A percentile compares a stretch with the other conserved stretches of the same genome.
These are phyloP conservation scores for Plasmodium adleri DNA, from an alignment of 169 alveolate genomes.

Conservation along the genomic window DNA sequence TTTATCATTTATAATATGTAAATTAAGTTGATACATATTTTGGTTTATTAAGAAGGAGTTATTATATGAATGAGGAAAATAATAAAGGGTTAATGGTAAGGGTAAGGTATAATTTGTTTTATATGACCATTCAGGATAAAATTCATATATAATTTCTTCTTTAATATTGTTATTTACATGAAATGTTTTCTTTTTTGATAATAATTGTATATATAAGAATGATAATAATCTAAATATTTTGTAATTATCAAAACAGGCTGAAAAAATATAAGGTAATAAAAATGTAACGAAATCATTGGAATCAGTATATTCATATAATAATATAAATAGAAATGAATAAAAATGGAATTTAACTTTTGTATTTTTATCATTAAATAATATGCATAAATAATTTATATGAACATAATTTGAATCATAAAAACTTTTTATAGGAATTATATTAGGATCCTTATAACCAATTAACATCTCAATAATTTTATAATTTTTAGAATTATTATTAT, in stretches of 20 bases:
- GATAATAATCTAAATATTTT: constrained; percentile 45
- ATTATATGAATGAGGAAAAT: constrained; percentile 12
- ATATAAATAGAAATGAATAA: constrained; percentile 37
- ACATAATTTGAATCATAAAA: constrained; percentile 50
- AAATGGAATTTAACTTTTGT: constrained; percentile 45
- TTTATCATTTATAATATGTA: background rate
- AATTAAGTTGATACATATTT: constrained; percentile 29
- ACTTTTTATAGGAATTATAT: constrained; percentile 55
- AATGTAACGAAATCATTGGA: constrained; percentile 38
- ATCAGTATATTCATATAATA: constrained; percentile 44
- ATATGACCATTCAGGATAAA: constrained; percentile 69
- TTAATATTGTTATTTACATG: constrained; percentile 39
- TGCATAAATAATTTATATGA: constrained; percentile 53
- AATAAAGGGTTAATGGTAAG: constrained; percentile 45
- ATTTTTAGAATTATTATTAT: constrained; percentile 40
- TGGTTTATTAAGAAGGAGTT: constrained; percentile 26
- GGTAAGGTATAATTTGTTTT: constrained; percentile 63
- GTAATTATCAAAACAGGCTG: constrained; percentile 59
- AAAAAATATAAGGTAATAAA: constrained; percentile 45
- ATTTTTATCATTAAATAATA: constrained; percentile 52
- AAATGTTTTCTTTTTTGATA: constrained; percentile 20
- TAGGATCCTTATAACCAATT: constrained; percentile 71
- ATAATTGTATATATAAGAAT: constrained; percentile 32
- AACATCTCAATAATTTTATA: constrained; percentile 67
- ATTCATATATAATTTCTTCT: constrained; percentile 41